Percentiles rank a stretch among this genome's conserved stretches.
These are phyloP conservation scores for Psilocybe tampanensis DNA, from an alignment of 768 basidiomycete genomes.

Conservation along the genomic window DNA sequence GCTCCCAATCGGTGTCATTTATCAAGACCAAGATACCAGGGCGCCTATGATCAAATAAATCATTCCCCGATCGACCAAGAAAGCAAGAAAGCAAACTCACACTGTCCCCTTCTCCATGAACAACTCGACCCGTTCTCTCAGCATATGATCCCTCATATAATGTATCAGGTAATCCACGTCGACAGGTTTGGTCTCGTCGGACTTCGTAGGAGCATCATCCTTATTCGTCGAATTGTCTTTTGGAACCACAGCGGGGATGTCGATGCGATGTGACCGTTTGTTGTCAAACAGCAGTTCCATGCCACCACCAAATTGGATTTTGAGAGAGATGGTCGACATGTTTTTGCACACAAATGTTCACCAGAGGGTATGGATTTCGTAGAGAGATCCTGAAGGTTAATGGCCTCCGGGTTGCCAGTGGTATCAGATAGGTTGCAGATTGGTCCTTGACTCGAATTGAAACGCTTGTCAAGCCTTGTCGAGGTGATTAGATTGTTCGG, in stretches of 20 bases:
- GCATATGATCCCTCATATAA: conserved; percentile 73
- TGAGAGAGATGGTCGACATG: conserved; percentile 42
- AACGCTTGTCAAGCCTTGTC: not conserved
- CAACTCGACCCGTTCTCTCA: conserved; percentile 85
- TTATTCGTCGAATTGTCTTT: conserved; percentile 32
- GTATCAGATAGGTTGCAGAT: no score
- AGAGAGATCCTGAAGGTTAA: no score
- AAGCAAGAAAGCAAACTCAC: conserved; percentile 46
- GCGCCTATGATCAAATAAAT: conserved; percentile 52
- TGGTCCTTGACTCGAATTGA: not conserved
- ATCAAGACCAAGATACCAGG: conserved; percentile 97
- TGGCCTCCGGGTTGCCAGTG: no score
- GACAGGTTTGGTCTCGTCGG: conserved; percentile 40
- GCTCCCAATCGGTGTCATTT: conserved; percentile 97
- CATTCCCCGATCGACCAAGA: not conserved
- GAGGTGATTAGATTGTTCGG: not conserved
- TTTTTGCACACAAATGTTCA: not conserved
- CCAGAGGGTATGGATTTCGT: not conserved
- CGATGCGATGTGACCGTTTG: conserved; percentile 56
- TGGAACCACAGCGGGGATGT: conserved; percentile 51
- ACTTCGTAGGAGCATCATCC: conserved; percentile 6
- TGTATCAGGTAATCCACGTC: conserved; percentile 80
- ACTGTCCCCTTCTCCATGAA: conserved; percentile 88
- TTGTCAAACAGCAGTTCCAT: conserved; percentile 85
- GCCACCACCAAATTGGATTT: conserved; percentile 82